phyloP scores from a whole-genome alignment of 2,329 filamentous ascomycete genomes.

The Calonectria ilicicola region DNA sequence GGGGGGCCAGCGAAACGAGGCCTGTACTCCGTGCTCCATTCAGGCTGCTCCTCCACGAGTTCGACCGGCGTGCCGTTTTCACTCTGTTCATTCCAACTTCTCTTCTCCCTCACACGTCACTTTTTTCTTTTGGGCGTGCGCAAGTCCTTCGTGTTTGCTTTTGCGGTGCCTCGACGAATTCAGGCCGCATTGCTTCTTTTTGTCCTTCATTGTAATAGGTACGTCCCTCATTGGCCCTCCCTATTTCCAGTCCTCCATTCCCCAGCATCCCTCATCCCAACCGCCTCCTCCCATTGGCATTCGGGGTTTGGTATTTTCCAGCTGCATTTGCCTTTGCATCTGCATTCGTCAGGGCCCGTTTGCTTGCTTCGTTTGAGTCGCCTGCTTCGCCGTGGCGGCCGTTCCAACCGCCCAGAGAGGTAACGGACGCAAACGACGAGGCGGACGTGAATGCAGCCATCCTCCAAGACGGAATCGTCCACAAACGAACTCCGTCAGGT shows the following conservation, averaged over 20 bases:
- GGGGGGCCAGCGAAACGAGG: conserved; percentile 23
- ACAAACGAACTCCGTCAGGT: background rate
- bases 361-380: conserved; percentile 6
- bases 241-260: conserved; percentile 27
- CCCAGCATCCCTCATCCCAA: conserved; percentile 11
- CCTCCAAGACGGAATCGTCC: background rate
- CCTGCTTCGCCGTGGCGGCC: background rate
- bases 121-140: conserved; percentile 18
- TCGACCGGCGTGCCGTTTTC: conserved; percentile 7
- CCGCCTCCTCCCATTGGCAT: conserved; percentile 2
- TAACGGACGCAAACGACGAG: background rate
- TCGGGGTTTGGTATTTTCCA: conserved; percentile 1
- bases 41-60: conserved; percentile 17
- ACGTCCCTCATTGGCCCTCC: conserved; percentile 33
- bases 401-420: background rate
- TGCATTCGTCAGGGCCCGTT: conserved; percentile 22
- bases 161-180: conserved; percentile 29
- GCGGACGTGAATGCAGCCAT: background rate
- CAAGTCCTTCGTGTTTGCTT: conserved; percentile 31
- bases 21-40: conserved; percentile 4
- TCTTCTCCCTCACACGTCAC: conserved; percentile 5
- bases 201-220: conserved; percentile 30
- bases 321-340: conserved; percentile 22
- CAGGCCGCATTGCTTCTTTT: conserved; percentile 26
- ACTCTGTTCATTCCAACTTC: conserved; percentile 27